Percentiles rank a stretch among this genome's conserved stretches.
phyloP scores from a whole-genome alignment of 1,284 basidiomycete species.

The Boletus smithii region DNA sequence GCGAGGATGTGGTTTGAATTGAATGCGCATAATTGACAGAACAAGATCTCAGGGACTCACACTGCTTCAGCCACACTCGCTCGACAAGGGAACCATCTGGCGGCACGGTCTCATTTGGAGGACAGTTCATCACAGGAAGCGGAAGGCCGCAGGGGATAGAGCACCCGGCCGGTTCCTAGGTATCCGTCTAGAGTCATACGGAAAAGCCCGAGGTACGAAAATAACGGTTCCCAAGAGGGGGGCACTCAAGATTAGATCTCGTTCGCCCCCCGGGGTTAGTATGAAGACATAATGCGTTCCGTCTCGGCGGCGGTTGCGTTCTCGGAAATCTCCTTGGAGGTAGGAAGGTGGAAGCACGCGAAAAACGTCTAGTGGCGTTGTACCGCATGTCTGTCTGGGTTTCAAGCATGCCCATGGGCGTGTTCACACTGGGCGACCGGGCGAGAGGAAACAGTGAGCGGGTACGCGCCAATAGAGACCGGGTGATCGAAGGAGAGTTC shows the following conservation, averaged over 20 bases:
- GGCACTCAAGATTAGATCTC: slow-evolving; percentile 26
- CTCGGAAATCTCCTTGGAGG: slow-evolving; percentile 9
- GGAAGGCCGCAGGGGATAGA: slow-evolving; percentile 26
- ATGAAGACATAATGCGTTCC: not conserved
- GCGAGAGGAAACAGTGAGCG: no score
- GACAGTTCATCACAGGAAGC: slow-evolving; percentile 22
- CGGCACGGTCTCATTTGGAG: slow-evolving; percentile 21
- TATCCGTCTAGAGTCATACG: slow-evolving; percentile 10
- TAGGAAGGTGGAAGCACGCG: slow-evolving; percentile 13
- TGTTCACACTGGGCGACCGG: no score
- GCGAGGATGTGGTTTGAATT: slow-evolving; percentile 10
- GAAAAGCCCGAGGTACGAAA: slow-evolving; percentile 26
- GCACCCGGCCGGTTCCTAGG: slow-evolving; percentile 9
- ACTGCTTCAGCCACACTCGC: slow-evolving; percentile 6
- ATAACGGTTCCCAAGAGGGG: slow-evolving; percentile 24
- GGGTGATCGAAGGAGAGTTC: no score
- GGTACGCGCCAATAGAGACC: no score
- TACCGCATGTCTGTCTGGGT: slow-evolving; percentile 19
- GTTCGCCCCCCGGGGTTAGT: not conserved
- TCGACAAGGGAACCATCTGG: slow-evolving; percentile 12
- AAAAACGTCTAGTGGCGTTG: slow-evolving; percentile 29
- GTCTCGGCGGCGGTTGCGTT: slow-evolving; percentile 1
- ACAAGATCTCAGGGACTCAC: slow-evolving; percentile 15
- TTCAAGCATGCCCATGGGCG: slow-evolving; percentile 8
- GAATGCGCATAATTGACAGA: slow-evolving; percentile 3